Conservation (phyloP, 176 grass and related monocot genomes). For the Oryza longistaminata region DNA sequence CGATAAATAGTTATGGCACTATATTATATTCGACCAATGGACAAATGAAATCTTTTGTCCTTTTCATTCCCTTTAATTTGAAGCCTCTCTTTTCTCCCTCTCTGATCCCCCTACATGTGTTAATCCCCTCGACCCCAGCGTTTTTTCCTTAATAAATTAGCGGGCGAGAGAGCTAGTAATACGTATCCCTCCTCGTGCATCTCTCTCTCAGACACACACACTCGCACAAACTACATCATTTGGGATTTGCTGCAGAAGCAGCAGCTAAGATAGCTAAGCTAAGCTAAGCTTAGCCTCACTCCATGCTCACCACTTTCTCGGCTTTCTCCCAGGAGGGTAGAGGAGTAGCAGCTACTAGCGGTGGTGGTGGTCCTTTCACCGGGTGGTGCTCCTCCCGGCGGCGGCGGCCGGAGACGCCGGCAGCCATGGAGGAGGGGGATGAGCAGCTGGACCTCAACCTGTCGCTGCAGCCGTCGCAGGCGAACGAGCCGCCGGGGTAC, state of each 20-base stretch:
- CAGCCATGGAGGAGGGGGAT: slow-evolving; percentile 40
- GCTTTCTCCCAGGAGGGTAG: slow-evolving; percentile 6
- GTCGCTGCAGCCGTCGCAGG: slow-evolving; percentile 47
- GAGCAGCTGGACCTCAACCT: slow-evolving; percentile 60
- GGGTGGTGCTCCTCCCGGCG: neutral
- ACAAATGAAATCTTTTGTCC: slow-evolving; percentile 37
- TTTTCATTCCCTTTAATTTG: slow-evolving; percentile 13
- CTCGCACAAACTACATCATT: too few relatives aligned
- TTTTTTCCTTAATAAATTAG: neutral
- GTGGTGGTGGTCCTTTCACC: neutral
- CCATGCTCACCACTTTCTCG: neutral
- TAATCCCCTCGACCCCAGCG: slow-evolving; percentile 15
- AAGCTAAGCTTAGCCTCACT: too few relatives aligned
- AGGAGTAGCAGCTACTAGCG: neutral
- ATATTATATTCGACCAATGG: neutral
- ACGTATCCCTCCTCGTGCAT: neutral
- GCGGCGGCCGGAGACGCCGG: too few relatives aligned
- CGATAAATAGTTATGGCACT: neutral
- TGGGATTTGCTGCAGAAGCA: too few relatives aligned
- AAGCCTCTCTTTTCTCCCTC: neutral
- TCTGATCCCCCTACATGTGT: neutral
- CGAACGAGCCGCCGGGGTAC: slow-evolving; percentile 49
- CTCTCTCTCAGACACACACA: neutral
- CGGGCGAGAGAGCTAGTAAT: neutral
- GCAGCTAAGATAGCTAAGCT: too few relatives aligned